Evolutionary conservation across 176 grass and related monocot genomes (phyloP).

Genomic region (Musa acuminata): DNA sequence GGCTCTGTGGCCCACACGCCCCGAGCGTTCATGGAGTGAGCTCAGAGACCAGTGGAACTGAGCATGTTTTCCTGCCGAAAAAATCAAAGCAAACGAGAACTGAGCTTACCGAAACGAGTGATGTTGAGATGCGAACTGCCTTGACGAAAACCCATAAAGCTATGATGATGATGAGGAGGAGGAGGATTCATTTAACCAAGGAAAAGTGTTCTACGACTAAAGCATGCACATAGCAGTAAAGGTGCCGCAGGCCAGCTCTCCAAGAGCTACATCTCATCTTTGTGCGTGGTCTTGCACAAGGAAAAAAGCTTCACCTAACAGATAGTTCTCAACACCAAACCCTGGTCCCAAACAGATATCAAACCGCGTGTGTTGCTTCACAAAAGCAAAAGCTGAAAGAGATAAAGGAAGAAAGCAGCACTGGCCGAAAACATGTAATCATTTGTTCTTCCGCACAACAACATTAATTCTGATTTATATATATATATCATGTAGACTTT

Average conservation of each 20-base stretch:
- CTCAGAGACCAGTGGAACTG: no score
- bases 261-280: constrained; percentile 1
- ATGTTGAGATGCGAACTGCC: no score
- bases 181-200: constrained; percentile 4
- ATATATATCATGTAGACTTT: not conserved
- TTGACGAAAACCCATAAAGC: no score
- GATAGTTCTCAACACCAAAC: not conserved
- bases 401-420: not conserved
- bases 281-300: not conserved
- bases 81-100: no score
- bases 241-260: not conserved
- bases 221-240: constrained; percentile 10
- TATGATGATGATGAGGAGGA: no score
- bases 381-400: constrained; percentile 8
- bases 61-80: no score
- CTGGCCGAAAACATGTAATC: no score
- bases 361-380: not conserved
- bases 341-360: constrained; percentile 3
- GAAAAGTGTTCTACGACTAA: not conserved
- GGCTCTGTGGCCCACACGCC: no score
- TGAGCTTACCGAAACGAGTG: no score
- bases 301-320: not conserved
- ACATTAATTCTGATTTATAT: not conserved
- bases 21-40: no score
- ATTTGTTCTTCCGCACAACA: not conserved